Evolutionary conservation across 192 early-diverging fungal genomes (phyloP), one percentile per base, ranked within the genome.

Genomic region (Coemansia sp.): DNA sequence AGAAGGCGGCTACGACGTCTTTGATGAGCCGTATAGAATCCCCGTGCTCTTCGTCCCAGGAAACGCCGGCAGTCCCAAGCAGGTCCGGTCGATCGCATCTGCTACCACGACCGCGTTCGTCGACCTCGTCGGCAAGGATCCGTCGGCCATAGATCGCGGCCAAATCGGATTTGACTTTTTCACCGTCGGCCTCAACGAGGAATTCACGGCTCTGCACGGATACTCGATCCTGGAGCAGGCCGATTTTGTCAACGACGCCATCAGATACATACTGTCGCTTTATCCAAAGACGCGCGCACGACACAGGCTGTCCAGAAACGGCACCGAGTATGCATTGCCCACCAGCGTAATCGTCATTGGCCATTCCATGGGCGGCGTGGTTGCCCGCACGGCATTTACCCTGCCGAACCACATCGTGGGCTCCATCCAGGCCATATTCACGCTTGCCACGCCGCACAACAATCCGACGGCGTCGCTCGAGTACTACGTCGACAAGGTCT

Each of bases 361-460:
- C 13, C 94, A 98, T 68, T 96, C 94, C 10, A 97, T 98, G 95
- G 96, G 96, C 32, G 95, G 95, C 11, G 86, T 96, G n/a, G 95
- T 95, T 19, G 94, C 94, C 1, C 82, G 95, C 10, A 83, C 86
- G 1, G 82, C 92, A 30, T 83, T 93, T 51, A 85, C 82, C 0
- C 77, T 92, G 54, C 63, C 82, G 0, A 94, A 89, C 78, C 89
- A 89, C 68, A 61, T 80, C 4, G 75, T 83, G 0, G 88, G 87
- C 3, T 87, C 86, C 3, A 84, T 97, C 28, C 83, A 87, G 32
- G 89, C 92, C 2, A 87, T 98, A 14, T 72, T 98, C 25, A 97
- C 94, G 5, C 60, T 98, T 23, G 84, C 96, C 0, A 91, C 95
- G 0, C 96, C 96, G 36, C 96, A 96, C 64, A 68, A 85, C 55